Evolutionary conservation across 306 rosid species (phyloP).

Genomic region (Sesbania bispinosa): DNA sequence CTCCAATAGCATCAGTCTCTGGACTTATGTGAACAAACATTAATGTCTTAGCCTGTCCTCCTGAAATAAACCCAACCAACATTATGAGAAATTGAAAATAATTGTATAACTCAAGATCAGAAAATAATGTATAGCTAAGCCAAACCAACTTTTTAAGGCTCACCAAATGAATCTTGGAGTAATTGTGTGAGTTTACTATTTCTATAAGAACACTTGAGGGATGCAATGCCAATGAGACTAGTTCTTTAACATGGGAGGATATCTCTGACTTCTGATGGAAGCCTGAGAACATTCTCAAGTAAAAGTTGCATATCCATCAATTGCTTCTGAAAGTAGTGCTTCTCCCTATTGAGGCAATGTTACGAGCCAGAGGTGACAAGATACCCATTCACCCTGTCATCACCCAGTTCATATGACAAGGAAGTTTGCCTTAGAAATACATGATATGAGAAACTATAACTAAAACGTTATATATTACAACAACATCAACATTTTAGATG

Average conservation of each 20-base stretch:
- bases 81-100: neutral
- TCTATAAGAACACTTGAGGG: too few species aligned
- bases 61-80: conserved; percentile 38
- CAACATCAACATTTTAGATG: neutral
- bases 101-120: neutral
- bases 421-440: conserved; percentile 14
- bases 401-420: conserved; percentile 46
- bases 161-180: conserved; percentile 96
- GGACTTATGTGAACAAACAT: too few species aligned
- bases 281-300: conserved; percentile 64
- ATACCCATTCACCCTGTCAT: conserved; percentile 86
- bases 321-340: conserved; percentile 61
- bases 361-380: conserved; percentile 68
- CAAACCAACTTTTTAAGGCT: conserved; percentile 18
- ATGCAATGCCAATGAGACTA: too few species aligned
- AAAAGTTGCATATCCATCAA: conserved; percentile 72
- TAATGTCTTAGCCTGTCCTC: conserved; percentile 94
- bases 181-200: too few species aligned
- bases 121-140: neutral
- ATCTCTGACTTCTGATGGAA: conserved; percentile 89
- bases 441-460: neutral
- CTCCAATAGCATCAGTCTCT: conserved; percentile 71
- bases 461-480: neutral
- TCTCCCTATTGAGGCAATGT: conserved; percentile 73
- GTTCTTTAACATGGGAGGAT: conserved; percentile 56